These are phyloP conservation scores for Carex pumila DNA, from an alignment of 176 grass and related monocot genomes.

Conservation along the genomic window DNA sequence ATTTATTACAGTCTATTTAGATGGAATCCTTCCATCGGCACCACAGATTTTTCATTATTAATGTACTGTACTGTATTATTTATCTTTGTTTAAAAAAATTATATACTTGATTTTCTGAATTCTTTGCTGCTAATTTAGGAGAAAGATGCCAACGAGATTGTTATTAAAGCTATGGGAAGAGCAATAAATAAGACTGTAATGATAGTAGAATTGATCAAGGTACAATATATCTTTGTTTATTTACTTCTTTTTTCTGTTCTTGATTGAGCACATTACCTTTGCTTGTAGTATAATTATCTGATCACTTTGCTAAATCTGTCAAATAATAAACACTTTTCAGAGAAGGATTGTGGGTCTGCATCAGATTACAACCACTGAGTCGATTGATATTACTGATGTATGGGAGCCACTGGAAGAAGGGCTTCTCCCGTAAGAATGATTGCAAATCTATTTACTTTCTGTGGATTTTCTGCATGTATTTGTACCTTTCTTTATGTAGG, in stretches of 20 bases:
- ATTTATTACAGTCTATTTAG: not conserved
- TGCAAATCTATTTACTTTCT: slow-evolving; percentile 1
- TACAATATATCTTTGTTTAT: slow-evolving; percentile 5
- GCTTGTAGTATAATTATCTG: not conserved
- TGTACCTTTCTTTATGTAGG: slow-evolving; percentile 6
- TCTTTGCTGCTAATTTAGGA: slow-evolving; percentile 31
- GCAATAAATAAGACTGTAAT: slow-evolving; percentile 82
- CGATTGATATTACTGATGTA: slow-evolving; percentile 73
- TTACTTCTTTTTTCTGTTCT: not conserved
- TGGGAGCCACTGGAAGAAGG: slow-evolving; percentile 97
- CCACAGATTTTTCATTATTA: not conserved
- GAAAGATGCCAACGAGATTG: slow-evolving; percentile 61
- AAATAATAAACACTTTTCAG: slow-evolving; percentile 31
- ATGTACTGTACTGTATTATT: not conserved
- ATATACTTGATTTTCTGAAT: not conserved
- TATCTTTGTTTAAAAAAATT: not conserved
- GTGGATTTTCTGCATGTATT: not conserved
- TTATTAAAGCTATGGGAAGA: slow-evolving; percentile 74
- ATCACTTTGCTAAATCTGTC: slow-evolving; percentile 1
- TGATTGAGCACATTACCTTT: not conserved
- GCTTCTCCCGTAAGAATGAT: slow-evolving; percentile 63
- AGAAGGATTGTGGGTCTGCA: slow-evolving; percentile 74
- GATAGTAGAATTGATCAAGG: slow-evolving; percentile 86
- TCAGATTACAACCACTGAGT: slow-evolving; percentile 62
- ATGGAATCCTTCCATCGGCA: not conserved